Conservation (phyloP, 805 yeast genomes). For the Cyberlindnera meyerae region DNA sequence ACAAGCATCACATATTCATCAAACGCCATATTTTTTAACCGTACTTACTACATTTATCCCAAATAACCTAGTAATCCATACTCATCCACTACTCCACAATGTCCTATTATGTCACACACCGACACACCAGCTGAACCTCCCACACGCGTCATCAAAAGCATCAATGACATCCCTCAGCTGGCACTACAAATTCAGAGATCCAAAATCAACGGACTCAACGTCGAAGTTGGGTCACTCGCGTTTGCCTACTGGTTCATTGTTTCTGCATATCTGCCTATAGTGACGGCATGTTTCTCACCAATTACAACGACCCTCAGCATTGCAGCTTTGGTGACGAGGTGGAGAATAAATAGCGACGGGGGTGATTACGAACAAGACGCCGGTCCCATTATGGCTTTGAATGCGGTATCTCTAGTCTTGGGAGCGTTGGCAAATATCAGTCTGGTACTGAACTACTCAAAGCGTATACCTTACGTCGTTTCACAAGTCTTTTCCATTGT, state of each 20-base stretch:
- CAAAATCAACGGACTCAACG: constrained; percentile 14
- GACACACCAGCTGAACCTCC: not conserved
- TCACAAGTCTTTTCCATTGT: constrained; percentile 59
- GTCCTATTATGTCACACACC: no score
- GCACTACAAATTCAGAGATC: constrained; percentile 12
- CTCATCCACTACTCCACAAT: no score
- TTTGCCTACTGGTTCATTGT: constrained; percentile 53
- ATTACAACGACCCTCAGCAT: constrained; percentile 69
- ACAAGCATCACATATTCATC: no score
- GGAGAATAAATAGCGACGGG: constrained; percentile 44
- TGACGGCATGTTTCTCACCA: constrained; percentile 78
- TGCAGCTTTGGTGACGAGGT: constrained; percentile 63
- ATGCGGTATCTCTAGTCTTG: constrained; percentile 55
- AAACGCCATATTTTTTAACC: no score
- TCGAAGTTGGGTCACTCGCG: constrained; percentile 14
- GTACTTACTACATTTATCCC: no score
- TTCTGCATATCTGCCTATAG: constrained; percentile 66
- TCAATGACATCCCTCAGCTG: constrained; percentile 17
- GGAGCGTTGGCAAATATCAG: constrained; percentile 68
- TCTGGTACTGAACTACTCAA: constrained; percentile 65
- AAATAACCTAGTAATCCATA: no score
- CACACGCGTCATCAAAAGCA: constrained; percentile 4
- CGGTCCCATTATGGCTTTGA: constrained; percentile 46
- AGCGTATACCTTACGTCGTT: constrained; percentile 48
- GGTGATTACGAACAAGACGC: constrained; percentile 31